Conservation (phyloP, 2,329 filamentous ascomycete species). For the Didymella sp. region DNA sequence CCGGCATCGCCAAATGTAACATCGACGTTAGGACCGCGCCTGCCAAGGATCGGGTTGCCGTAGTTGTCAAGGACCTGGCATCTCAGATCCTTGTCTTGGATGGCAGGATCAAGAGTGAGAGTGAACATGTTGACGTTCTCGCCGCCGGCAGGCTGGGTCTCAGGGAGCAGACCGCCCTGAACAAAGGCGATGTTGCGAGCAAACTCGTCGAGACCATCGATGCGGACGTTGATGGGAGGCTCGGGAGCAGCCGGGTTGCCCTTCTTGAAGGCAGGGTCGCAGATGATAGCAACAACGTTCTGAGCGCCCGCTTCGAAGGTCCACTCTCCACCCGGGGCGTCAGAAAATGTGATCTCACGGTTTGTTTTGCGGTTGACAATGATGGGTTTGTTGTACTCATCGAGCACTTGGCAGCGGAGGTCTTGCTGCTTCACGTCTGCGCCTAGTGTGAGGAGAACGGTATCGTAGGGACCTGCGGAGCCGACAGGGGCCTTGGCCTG, state of each 20-base stretch:
- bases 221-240: constrained; percentile 9
- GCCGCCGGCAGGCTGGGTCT: neutral
- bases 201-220: constrained; percentile 15
- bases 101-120: constrained; percentile 18
- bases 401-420: constrained; percentile 24
- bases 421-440: constrained; percentile 18
- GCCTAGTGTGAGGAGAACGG: constrained; percentile 19
- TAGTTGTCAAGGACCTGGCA: constrained; percentile 24
- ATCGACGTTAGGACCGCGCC: constrained; percentile 24
- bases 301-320: constrained; percentile 7
- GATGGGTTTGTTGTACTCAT: constrained; percentile 17
- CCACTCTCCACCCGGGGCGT: constrained; percentile 11
- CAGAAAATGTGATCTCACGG: constrained; percentile 23
- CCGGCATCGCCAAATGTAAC: constrained; percentile 27
- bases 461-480: constrained; percentile 18
- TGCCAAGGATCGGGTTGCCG: constrained; percentile 17
- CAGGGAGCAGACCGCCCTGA: constrained; percentile 11
- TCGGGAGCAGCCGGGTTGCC: neutral
- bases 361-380: constrained; percentile 16
- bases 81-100: constrained; percentile 19
- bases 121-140: constrained; percentile 18
- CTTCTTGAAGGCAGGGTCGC: constrained; percentile 14
- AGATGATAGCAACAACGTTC: constrained; percentile 12
- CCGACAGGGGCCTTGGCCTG: constrained; percentile 3
- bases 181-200: constrained; percentile 13